phyloP scores from a whole-genome alignment of 768 basidiomycete genomes.

The Macrolepiota albuminosa region DNA sequence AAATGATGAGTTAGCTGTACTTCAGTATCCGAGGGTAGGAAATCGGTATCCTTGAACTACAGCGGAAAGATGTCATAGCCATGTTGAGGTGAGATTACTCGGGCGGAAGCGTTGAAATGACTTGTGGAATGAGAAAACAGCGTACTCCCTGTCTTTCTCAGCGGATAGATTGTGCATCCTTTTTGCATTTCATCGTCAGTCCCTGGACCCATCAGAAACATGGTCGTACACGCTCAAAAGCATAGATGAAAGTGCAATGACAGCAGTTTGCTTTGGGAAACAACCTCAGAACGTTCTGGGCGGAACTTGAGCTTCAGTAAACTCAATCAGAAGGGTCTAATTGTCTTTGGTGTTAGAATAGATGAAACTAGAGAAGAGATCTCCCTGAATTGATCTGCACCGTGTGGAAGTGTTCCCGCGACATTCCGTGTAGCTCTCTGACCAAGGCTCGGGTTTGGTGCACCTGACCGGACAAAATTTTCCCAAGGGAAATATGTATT shows the following conservation, averaged over 20 bases:
- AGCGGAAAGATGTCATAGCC: slow-evolving; percentile 29
- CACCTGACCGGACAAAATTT: too few relatives aligned
- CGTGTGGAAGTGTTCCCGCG: too few relatives aligned
- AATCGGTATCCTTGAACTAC: slow-evolving; percentile 26
- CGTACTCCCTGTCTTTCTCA: neutral
- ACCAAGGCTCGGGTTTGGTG: too few relatives aligned
- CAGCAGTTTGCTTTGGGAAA: neutral
- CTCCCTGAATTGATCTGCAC: too few relatives aligned
- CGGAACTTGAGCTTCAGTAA: too few relatives aligned
- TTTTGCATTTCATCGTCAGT: neutral
- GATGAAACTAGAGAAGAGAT: too few relatives aligned
- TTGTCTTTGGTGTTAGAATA: too few relatives aligned
- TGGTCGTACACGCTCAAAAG: neutral
- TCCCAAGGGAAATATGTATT: too few relatives aligned
- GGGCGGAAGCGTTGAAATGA: neutral
- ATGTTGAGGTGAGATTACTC: slow-evolving; percentile 15
- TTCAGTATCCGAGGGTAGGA: slow-evolving; percentile 25
- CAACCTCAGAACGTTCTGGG: neutral
- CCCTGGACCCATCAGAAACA: neutral
- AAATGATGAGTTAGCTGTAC: slow-evolving; percentile 20
- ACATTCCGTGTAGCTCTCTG: too few relatives aligned
- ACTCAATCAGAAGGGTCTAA: too few relatives aligned
- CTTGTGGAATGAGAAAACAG: neutral
- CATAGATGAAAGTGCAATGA: neutral
- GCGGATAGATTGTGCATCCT: neutral